Percentiles rank a stretch among this genome's conserved stretches.
These are phyloP conservation scores for Coffea humblotiana DNA, from an alignment of 305 asterid species.

Conservation along the genomic window DNA sequence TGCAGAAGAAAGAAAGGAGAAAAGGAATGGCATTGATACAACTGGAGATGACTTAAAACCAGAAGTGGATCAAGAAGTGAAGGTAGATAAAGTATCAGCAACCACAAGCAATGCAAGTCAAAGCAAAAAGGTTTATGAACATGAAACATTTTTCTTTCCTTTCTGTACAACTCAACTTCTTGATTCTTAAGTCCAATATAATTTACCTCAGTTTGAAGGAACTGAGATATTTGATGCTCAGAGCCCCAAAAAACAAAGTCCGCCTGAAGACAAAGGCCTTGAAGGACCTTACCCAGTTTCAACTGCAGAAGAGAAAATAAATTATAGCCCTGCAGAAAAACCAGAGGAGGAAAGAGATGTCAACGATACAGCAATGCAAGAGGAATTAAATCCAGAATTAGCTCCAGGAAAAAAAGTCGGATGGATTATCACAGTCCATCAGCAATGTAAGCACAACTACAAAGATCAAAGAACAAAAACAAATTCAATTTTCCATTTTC, in stretches of 20 bases:
- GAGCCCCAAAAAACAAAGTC: constrained; percentile 20
- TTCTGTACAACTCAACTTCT: constrained; percentile 6
- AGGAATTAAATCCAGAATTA: not conserved
- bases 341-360: constrained; percentile 22
- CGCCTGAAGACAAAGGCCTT: constrained; percentile 18
- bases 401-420: not conserved
- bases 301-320: constrained; percentile 18
- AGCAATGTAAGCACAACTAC: not conserved
- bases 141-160: constrained; percentile 5
- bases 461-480: not conserved
- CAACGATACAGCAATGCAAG: constrained; percentile 24
- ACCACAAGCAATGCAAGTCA: constrained; percentile 26
- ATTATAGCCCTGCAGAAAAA: constrained; percentile 27
- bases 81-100: not conserved
- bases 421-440: not conserved
- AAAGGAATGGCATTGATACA: not conserved
- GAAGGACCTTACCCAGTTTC: constrained; percentile 18
- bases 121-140: constrained; percentile 22
- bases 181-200: constrained; percentile 16
- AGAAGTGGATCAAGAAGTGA: not conserved
- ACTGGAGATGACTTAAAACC: not conserved
- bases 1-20: not conserved
- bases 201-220: constrained; percentile 29
- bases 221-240: constrained; percentile 17
- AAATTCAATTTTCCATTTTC: not conserved